Evolutionary conservation across 169 alveolate species (phyloP), one percentile per base, ranked within the genome.

Genomic region (Plasmodium inui): DNA sequence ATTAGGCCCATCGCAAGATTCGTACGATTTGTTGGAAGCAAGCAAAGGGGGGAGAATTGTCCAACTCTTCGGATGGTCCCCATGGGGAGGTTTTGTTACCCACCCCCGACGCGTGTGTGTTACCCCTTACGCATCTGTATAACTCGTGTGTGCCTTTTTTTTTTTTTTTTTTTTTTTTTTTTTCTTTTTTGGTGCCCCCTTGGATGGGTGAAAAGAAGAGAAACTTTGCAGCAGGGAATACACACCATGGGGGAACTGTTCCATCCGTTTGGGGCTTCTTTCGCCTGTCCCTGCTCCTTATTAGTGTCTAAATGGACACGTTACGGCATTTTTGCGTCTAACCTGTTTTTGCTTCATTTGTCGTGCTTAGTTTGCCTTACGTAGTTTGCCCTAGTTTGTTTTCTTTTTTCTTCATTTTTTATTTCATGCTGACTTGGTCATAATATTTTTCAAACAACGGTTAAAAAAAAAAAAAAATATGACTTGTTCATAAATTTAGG

Each of bases 371-470:
- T 8, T 67, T 67, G 6, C 28, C 82, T 10, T 0, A 7, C 10
- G 10, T 74, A 71, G 61, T 67, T 67, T 67, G 76, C 76, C 2
- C 8, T 26, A 2, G 7, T 67, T 67, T 67, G 34, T 28, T 74
- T 74, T 32, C 2, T 73, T 73, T 73, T 26, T 74, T 12, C 32
- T 12, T 10, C 22, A 3, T 74, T 73, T 73, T 73, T 32, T 74
- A 74, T 74, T 74, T 74, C 32, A 74, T 74, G 46, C 55, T 74
- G 55, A 67, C 76, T 26, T 67, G 76, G 76, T 67, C 76, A 67
- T 67, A 67, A 67, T 67, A 28, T 67, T 67, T 67, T 67, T 67
- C 76, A 67, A 67, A 67, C 76, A 67, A 67, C 41, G 76, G 76
- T 19, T 28, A 67, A 67, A 67, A 67, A 67, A 67, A 67, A 61